These are phyloP conservation scores for Lactifluus volemus DNA, from an alignment of 768 basidiomycete species.

Conservation along the genomic window DNA sequence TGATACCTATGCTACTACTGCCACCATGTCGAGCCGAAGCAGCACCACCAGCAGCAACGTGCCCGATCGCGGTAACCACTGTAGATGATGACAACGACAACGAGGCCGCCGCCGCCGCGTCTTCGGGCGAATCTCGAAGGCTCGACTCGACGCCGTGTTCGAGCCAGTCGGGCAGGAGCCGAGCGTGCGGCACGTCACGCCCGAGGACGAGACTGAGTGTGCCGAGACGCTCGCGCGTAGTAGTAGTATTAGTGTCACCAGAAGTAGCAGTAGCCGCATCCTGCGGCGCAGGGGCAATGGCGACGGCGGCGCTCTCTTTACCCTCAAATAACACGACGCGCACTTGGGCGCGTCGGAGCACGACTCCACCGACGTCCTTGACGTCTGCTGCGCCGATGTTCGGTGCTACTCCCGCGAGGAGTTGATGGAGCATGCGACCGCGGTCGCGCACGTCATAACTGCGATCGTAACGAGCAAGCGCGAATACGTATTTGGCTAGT, in stretches of 20 bases:
- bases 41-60: conserved; percentile 20
- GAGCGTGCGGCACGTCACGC: conserved; percentile 43
- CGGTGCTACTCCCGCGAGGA: conserved; percentile 48
- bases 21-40: conserved; percentile 21
- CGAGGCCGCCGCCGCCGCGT: conserved; percentile 27
- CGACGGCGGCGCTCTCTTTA: conserved; percentile 38
- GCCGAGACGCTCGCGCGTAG: conserved; percentile 44
- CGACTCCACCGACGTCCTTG: conserved; percentile 47
- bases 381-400: conserved; percentile 17
- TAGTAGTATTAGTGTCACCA: too few species aligned
- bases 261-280: conserved; percentile 10
- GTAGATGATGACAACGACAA: conserved; percentile 8
- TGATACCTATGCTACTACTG: neutral
- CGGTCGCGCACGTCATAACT: conserved; percentile 91
- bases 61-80: conserved; percentile 34
- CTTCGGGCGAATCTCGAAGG: conserved; percentile 62
- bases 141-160: conserved; percentile 76
- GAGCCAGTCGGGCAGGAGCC: conserved; percentile 73
- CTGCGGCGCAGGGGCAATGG: conserved; percentile 28
- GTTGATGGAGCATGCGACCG: conserved; percentile 63
- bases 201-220: conserved; percentile 57
- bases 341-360: conserved; percentile 77
- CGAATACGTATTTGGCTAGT: conserved; percentile 65
- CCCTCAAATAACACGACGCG: conserved; percentile 71
- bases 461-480: conserved; percentile 78